Percentiles rank a stretch among this genome's conserved stretches.
Conservation (phyloP, 768 basidiomycete genomes). For the Podaxis pistillaris region DNA sequence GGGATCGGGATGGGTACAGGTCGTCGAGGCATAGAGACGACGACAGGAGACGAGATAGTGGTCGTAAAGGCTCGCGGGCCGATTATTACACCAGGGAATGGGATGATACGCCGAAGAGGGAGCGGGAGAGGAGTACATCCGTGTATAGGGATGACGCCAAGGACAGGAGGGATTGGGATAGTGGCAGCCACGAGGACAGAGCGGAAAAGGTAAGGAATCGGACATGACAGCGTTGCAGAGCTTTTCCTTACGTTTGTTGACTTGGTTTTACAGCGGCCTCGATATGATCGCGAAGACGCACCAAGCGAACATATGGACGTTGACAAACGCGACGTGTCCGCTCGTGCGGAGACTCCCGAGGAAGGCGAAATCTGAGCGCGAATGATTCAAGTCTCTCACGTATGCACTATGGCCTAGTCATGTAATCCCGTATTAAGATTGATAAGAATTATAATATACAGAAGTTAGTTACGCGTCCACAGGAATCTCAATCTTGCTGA, state of each 20-base stretch:
- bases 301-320: conserved; percentile 39
- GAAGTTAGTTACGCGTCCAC: conserved; percentile 23
- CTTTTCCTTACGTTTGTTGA: conserved; percentile 17
- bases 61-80: conserved; percentile 33
- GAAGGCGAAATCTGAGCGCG: conserved; percentile 75
- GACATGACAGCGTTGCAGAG: neutral
- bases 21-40: conserved; percentile 50
- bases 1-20: conserved; percentile 38
- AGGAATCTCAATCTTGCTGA: conserved; percentile 72
- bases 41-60: conserved; percentile 45
- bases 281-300: conserved; percentile 44
- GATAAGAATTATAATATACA: conserved; percentile 17
- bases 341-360: conserved; percentile 77
- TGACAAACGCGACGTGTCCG: conserved; percentile 39
- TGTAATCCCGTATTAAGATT: conserved; percentile 10
- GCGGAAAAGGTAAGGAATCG: conserved; percentile 58
- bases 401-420: conserved; percentile 12
- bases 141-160: conserved; percentile 43
- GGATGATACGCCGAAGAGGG: conserved; percentile 45
- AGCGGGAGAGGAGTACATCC: conserved; percentile 36
- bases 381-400: neutral
- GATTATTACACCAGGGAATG: conserved; percentile 42
- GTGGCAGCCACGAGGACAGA: conserved; percentile 50
- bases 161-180: conserved; percentile 56
- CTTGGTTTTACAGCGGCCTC: conserved; percentile 42